These are phyloP conservation scores for Lyophyllum shimeji DNA, from an alignment of 768 basidiomycete species.

Conservation along the genomic window DNA sequence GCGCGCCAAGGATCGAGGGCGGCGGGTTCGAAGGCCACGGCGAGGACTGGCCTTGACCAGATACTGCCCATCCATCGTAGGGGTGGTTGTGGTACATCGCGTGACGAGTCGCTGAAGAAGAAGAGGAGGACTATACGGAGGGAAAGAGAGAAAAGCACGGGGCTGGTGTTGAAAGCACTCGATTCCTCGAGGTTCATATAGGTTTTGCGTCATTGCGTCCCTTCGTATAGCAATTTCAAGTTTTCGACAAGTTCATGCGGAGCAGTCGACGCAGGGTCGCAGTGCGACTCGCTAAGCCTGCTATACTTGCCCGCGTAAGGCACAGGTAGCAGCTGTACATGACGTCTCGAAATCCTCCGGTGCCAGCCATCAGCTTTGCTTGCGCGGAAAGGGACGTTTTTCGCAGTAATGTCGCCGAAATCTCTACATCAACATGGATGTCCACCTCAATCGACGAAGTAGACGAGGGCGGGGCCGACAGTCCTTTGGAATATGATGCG, in stretches of 20 bases:
- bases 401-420: background rate
- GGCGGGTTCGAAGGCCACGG: constrained; percentile 24
- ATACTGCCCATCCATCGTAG: constrained; percentile 36
- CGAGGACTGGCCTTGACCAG: constrained; percentile 24
- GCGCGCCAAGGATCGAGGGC: constrained; percentile 63
- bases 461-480: background rate
- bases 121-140: background rate
- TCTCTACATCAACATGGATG: background rate
- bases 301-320: background rate
- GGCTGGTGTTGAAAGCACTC: background rate
- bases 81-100: constrained; percentile 35
- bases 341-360: background rate
- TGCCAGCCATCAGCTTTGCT: background rate
- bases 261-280: background rate
- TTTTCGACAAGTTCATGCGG: background rate
- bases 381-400: too few relatives aligned
- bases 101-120: background rate
- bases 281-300: background rate
- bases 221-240: background rate
- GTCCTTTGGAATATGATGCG: background rate
- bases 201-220: background rate
- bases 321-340: background rate
- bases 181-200: constrained; percentile 4
- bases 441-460: background rate
- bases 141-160: background rate